phyloP scores from a whole-genome alignment of 352 stramenopile species.

The Globisporangium canariense region DNA sequence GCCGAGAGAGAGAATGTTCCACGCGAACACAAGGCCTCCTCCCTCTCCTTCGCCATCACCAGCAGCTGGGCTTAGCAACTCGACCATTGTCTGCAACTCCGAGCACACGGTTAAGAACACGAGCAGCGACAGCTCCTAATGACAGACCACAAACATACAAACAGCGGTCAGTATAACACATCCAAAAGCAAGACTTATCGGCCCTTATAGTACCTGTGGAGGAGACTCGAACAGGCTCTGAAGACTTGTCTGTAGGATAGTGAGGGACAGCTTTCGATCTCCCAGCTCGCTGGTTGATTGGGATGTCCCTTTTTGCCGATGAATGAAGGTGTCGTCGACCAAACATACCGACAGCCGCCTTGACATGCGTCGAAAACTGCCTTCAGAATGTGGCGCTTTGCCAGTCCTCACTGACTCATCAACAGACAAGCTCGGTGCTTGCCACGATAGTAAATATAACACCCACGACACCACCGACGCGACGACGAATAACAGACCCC shows the following conservation, averaged over 20 bases:
- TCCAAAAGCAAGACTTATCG: neutral
- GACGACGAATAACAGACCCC: neutral
- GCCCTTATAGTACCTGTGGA: neutral
- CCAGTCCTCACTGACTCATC: neutral
- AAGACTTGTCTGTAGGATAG: conserved; percentile 13
- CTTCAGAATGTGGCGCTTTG: neutral
- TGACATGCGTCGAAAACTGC: conserved; percentile 9
- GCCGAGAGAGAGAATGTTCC: conserved; percentile 6
- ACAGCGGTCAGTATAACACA: neutral
- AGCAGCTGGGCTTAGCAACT: neutral
- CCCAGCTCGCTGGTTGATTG: neutral
- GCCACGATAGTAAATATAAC: neutral
- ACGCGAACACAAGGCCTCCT: conserved; percentile 18
- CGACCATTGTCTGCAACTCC: conserved; percentile 13
- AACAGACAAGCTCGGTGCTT: neutral
- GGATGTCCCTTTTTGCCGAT: neutral
- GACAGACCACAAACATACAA: neutral
- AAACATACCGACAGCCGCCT: conserved; percentile 10
- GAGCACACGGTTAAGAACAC: conserved; percentile 19
- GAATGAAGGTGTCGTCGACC: conserved; percentile 14
- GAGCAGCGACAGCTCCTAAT: conserved; percentile 15
- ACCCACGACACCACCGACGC: neutral
- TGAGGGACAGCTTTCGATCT: neutral
- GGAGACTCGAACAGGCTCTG: conserved; percentile 9
- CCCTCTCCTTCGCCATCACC: neutral